Conservation (phyloP, 2,329 filamentous ascomycete genomes). For the Aspergillus pseudoglaucus region DNA sequence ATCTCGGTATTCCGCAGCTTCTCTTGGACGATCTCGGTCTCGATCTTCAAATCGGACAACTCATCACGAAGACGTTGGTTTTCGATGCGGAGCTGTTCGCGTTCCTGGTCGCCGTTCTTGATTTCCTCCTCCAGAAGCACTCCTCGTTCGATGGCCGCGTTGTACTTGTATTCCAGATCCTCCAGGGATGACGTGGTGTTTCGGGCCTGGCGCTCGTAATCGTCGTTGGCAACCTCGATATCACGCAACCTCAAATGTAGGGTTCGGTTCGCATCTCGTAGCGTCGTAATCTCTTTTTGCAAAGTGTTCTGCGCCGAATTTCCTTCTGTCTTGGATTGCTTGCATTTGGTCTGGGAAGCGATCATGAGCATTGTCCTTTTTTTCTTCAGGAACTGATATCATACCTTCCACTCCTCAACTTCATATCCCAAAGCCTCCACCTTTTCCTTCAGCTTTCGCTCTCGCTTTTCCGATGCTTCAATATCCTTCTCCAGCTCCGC, state of each 20-base stretch:
- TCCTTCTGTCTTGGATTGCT: constrained; percentile 84
- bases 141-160: constrained; percentile 81
- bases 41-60: constrained; percentile 85
- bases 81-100: constrained; percentile 82
- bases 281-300: constrained; percentile 90
- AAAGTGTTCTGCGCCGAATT: constrained; percentile 75
- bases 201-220: constrained; percentile 91
- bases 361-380: constrained; percentile 11
- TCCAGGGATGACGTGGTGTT: constrained; percentile 94
- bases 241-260: constrained; percentile 81
- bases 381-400: background rate
- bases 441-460: constrained; percentile 78
- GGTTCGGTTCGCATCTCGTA: constrained; percentile 77
- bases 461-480: constrained; percentile 88
- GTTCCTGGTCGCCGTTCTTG: constrained; percentile 82
- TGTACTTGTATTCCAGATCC: constrained; percentile 95
- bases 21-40: constrained; percentile 88
- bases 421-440: constrained; percentile 79
- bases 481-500: constrained; percentile 93
- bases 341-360: constrained; percentile 75
- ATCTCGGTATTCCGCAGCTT: constrained; percentile 71
- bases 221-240: constrained; percentile 96
- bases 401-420: constrained; percentile 96
- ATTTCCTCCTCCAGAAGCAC: constrained; percentile 96
- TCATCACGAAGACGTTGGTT: constrained; percentile 85